Evolutionary conservation across 78 protist species (phyloP).

Genomic region (Dictyostelium purpureum): DNA sequence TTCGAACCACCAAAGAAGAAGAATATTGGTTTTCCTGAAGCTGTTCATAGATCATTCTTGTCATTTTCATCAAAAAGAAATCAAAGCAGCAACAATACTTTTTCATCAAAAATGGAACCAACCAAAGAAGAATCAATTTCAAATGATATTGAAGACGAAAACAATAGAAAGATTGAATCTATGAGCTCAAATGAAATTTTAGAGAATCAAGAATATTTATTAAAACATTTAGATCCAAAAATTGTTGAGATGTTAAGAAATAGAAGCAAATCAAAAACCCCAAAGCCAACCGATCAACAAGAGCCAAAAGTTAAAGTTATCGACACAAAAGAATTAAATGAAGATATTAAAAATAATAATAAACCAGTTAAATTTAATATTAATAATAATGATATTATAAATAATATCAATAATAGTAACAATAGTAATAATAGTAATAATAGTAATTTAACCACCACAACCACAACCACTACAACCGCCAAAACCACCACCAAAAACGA

Average conservation of each 20-base stretch:
- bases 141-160: conserved; percentile 51
- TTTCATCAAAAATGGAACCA: neutral
- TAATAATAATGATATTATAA: neutral
- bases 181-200: conserved; percentile 50
- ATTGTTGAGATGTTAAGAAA: conserved; percentile 33
- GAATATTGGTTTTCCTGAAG: conserved; percentile 33
- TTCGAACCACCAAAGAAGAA: conserved; percentile 66
- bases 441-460: neutral
- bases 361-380: neutral
- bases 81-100: neutral
- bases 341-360: neutral
- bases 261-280: neutral
- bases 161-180: conserved; percentile 7
- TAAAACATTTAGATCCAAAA: conserved; percentile 67
- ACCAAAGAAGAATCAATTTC: neutral
- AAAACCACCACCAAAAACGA: neutral
- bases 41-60: conserved; percentile 42
- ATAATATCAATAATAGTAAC: neutral
- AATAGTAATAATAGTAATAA: neutral
- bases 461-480: neutral
- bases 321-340: neutral
- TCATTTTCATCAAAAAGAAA: conserved; percentile 27
- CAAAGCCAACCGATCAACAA: neutral
- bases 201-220: conserved; percentile 56
- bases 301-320: neutral